Percentiles rank a stretch among this genome's conserved stretches.
Evolutionary conservation across 345 rosid genomes (phyloP).

Genomic region (Hypericum androsaemum): DNA sequence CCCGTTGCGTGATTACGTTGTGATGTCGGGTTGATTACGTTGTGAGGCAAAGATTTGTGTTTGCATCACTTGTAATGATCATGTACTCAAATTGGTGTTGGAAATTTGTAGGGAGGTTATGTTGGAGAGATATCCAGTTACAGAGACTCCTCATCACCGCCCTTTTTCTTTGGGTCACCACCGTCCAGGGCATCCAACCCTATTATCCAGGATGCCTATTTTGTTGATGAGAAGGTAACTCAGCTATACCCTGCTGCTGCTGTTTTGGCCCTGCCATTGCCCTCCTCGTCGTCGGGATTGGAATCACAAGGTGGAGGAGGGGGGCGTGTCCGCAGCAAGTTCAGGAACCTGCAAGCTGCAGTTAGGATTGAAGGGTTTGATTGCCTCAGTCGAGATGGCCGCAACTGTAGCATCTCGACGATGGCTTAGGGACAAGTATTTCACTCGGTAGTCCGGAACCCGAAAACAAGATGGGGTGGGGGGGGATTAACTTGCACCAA

Average conservation of each 20-base stretch:
- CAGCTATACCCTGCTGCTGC: conserved; percentile 4
- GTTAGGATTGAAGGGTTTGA: conserved; percentile 83
- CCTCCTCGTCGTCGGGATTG: conserved; percentile 18
- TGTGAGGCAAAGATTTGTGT: too few relatives aligned
- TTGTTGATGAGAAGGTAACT: conserved; percentile 33
- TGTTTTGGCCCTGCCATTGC: conserved; percentile 20
- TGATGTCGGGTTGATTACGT: too few relatives aligned
- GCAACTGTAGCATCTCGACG: conserved; percentile 59
- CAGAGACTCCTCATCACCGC: conserved; percentile 44
- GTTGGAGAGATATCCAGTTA: conserved; percentile 20
- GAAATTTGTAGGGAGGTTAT: conserved; percentile 35
- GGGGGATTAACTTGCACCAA: neutral
- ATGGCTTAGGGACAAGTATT: conserved; percentile 37
- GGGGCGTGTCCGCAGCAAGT: conserved; percentile 49
- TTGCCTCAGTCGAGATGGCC: conserved; percentile 46
- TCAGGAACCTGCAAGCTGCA: conserved; percentile 47
- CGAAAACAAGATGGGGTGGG: too few relatives aligned
- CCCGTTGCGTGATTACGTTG: too few relatives aligned
- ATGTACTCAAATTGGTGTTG: too few relatives aligned
- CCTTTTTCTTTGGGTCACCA: conserved; percentile 65
- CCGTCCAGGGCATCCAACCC: conserved; percentile 66
- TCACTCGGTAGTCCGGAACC: too few relatives aligned
- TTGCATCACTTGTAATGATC: too few relatives aligned
- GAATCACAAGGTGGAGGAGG: conserved; percentile 19
- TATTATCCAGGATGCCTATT: conserved; percentile 50